Percentiles rank a stretch among this genome's conserved stretches.
These are phyloP conservation scores for Halocafeteria seosinensis DNA, from an alignment of 108 stramenopile genomes.

Conservation along the genomic window DNA sequence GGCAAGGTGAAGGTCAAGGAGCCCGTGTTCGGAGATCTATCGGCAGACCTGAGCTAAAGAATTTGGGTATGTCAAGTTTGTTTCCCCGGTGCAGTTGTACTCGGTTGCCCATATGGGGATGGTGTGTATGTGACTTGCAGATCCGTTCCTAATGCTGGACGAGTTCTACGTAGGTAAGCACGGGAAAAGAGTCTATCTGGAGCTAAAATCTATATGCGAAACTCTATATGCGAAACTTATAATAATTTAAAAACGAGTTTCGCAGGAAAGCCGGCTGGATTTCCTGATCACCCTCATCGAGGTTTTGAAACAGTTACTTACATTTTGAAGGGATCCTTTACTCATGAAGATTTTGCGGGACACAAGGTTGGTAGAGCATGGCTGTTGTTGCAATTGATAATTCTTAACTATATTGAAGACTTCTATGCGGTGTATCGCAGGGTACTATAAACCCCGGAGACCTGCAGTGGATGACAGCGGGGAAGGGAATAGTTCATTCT, in stretches of 20 bases:
- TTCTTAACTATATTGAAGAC: too few species aligned
- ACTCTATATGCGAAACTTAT: not conserved
- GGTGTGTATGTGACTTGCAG: too few species aligned
- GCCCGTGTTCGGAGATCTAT: not conserved
- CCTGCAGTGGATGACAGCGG: conserved; percentile 89
- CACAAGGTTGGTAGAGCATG: too few species aligned
- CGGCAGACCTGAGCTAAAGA: not conserved
- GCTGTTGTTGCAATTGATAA: too few species aligned
- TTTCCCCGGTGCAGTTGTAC: too few species aligned
- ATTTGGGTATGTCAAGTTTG: too few species aligned
- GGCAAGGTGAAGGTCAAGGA: not conserved
- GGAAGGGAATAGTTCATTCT: conserved; percentile 65
- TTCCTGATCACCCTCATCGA: not conserved
- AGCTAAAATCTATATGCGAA: not conserved
- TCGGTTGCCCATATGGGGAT: too few species aligned
- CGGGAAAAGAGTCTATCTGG: not conserved
- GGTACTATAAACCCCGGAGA: conserved; percentile 33
- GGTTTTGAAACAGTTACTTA: conserved; percentile 76
- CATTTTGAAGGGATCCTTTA: conserved; percentile 66
- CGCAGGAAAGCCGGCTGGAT: not conserved
- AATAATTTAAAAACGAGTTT: not conserved
- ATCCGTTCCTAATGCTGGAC: conserved; percentile 1
- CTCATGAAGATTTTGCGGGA: conserved; percentile 60
- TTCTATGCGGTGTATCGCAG: too few species aligned
- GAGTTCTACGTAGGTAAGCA: not conserved